Conservation (phyloP, 805 yeast genomes). For the Pichia scutulata region DNA sequence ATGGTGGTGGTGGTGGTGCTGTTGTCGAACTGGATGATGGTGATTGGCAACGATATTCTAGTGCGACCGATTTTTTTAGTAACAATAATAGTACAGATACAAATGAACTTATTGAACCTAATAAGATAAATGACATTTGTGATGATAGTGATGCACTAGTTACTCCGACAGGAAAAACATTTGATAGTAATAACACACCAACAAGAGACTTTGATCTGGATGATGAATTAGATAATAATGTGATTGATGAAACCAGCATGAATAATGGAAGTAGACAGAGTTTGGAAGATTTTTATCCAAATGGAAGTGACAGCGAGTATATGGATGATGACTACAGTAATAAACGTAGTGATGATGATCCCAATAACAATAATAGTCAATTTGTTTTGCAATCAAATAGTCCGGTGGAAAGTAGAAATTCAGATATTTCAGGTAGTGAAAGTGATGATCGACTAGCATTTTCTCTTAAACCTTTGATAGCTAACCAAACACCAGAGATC, state of each 20-base stretch:
- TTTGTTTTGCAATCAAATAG: not conserved
- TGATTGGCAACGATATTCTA: conserved; percentile 6
- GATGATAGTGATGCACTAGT: not conserved
- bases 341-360: not conserved
- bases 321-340: not conserved
- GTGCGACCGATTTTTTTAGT: conserved; percentile 4
- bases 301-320: conserved; percentile 3
- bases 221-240: conserved; percentile 12
- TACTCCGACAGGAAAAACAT: conserved; percentile 1
- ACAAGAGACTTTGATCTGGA: conserved; percentile 9
- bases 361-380: not conserved
- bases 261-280: not conserved
- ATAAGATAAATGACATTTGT: not conserved
- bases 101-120: not conserved
- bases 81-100: not conserved
- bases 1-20: not conserved
- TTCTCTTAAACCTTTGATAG: conserved; percentile 5
- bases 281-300: conserved; percentile 11
- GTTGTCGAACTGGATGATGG: not conserved
- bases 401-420: not conserved
- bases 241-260: not conserved
- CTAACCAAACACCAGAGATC: conserved; percentile 1
- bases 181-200: not conserved
- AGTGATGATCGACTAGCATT: conserved; percentile 8
- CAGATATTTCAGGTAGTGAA: not conserved